Conservation (phyloP, 176 grass and related monocot species). For the Lolium multiflorum region DNA sequence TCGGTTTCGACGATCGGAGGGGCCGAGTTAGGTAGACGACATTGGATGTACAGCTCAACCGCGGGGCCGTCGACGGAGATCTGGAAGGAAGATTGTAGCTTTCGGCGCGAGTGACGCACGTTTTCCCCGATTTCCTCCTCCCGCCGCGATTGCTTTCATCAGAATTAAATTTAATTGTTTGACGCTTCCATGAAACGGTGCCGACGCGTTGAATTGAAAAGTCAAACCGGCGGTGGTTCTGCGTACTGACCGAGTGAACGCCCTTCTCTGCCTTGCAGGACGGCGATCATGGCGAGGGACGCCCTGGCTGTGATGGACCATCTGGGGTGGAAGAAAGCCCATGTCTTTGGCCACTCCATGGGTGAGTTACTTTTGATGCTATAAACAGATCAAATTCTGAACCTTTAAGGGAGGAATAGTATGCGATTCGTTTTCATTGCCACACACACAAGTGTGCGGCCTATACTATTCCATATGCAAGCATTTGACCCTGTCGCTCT, state of each 20-base stretch:
- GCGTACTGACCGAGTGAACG: slow-evolving; percentile 21
- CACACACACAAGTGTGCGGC: neutral
- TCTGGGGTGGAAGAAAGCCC: slow-evolving; percentile 94
- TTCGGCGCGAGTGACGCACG: slow-evolving; percentile 18
- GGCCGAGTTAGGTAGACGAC: neutral
- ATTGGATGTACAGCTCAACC: slow-evolving; percentile 7
- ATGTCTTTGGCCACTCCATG: slow-evolving; percentile 99
- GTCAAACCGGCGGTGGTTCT: slow-evolving; percentile 3
- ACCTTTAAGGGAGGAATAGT: neutral
- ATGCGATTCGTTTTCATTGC: neutral
- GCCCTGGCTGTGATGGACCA: slow-evolving; percentile 88
- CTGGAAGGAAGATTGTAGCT: slow-evolving; percentile 50
- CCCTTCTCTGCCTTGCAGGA: slow-evolving; percentile 59
- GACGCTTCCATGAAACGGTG: slow-evolving; percentile 14
- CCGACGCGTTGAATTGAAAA: slow-evolving; percentile 8
- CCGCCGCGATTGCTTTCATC: slow-evolving; percentile 13
- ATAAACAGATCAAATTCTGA: neutral
- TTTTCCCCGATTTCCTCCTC: neutral
- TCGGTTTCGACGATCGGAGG: neutral
- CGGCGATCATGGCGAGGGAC: slow-evolving; percentile 90
- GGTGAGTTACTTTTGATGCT: slow-evolving; percentile 45
- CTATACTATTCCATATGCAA: neutral
- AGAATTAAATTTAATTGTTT: slow-evolving; percentile 14
- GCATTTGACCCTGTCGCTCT: slow-evolving; percentile 4
- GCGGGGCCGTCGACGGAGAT: neutral